Evolutionary conservation across 257 asterid genomes (phyloP).

Genomic region (Scutellaria barbata): DNA sequence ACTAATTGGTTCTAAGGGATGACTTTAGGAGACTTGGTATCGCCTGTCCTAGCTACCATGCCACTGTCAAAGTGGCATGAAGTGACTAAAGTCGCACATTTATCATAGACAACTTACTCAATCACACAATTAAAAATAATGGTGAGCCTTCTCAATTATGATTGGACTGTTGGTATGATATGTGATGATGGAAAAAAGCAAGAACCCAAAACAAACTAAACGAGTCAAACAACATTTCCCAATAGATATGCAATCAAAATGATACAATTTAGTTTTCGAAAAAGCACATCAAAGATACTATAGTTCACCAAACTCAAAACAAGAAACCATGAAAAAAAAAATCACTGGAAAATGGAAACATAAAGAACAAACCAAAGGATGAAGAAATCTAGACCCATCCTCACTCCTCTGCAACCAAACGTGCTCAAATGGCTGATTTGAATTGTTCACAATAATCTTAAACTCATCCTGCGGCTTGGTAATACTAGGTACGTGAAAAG

Average conservation of each 20-base stretch:
- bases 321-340: background rate
- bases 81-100: background rate
- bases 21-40: background rate
- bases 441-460: slow-evolving; percentile 79
- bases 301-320: slow-evolving; percentile 8
- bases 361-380: slow-evolving; percentile 72
- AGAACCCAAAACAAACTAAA: background rate
- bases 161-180: background rate
- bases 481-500: slow-evolving; percentile 76
- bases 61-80: slow-evolving; percentile 7
- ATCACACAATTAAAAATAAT: background rate
- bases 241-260: background rate
- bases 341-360: background rate
- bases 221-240: background rate
- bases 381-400: slow-evolving; percentile 67
- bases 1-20: background rate
- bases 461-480: slow-evolving; percentile 83
- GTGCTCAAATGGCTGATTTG: slow-evolving; percentile 83
- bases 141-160: background rate
- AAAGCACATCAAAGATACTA: background rate
- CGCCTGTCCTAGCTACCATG: background rate
- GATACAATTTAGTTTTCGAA: slow-evolving; percentile 12
- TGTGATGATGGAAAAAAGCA: background rate
- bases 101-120: slow-evolving; percentile 16
- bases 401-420: slow-evolving; percentile 87